Conservation (phyloP, 768 basidiomycete genomes). For the Lyophyllum shimeji region DNA sequence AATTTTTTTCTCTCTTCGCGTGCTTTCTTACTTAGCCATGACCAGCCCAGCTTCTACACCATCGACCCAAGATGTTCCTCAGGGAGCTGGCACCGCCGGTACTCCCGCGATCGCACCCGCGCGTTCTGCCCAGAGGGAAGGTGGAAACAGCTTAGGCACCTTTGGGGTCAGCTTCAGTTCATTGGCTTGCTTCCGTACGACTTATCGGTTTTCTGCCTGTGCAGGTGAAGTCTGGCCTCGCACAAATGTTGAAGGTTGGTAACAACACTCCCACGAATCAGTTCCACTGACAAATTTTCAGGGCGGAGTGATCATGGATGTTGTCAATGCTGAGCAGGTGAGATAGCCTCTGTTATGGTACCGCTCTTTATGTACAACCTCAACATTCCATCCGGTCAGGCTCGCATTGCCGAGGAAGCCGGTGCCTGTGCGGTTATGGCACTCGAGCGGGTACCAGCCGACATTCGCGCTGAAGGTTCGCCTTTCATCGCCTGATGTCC, state of each 20-base stretch:
- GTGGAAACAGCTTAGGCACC: slow-evolving; percentile 64
- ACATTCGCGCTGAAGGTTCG: slow-evolving; percentile 78
- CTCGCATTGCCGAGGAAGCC: slow-evolving; percentile 95
- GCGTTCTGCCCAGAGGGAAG: slow-evolving; percentile 50
- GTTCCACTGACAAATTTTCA: slow-evolving; percentile 25
- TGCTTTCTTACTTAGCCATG: slow-evolving; percentile 19
- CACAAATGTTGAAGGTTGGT: slow-evolving; percentile 92
- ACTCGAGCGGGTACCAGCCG: slow-evolving; percentile 91
- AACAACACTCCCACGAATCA: slow-evolving; percentile 3
- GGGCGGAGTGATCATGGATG: slow-evolving; percentile 96
- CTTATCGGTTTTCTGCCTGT: slow-evolving; percentile 4
- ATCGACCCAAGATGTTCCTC: slow-evolving; percentile 34
- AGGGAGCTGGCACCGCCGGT: slow-evolving; percentile 38
- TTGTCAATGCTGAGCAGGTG: slow-evolving; percentile 70
- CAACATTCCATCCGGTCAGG: slow-evolving; percentile 45
- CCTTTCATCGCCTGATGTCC: background rate
- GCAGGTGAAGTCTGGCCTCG: slow-evolving; percentile 90
- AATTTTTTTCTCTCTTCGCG: slow-evolving; percentile 11
- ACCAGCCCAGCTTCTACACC: slow-evolving; percentile 27
- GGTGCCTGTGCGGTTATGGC: slow-evolving; percentile 99
- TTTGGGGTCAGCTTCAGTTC: slow-evolving; percentile 49
- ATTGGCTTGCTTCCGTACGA: slow-evolving; percentile 4
- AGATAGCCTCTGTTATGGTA: slow-evolving; percentile 12
- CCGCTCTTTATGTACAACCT: slow-evolving; percentile 7
- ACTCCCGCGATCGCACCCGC: slow-evolving; percentile 50